phyloP scores from a whole-genome alignment of 768 basidiomycete species.

The Xerocomellus chrysenteron region DNA sequence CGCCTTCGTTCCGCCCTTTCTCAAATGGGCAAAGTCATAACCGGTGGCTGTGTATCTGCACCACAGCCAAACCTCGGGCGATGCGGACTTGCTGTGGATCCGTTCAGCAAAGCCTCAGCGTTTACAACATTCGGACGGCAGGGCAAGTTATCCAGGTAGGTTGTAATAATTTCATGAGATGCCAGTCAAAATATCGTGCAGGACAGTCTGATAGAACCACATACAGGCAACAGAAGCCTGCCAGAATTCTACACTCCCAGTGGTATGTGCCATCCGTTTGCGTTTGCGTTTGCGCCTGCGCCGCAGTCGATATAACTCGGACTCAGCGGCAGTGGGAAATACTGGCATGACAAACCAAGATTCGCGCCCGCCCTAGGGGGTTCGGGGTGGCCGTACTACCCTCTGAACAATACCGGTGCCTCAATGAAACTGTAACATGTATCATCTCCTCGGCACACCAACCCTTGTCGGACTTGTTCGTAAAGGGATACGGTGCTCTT shows the following conservation, averaged over 20 bases:
- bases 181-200: neutral
- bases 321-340: neutral
- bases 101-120: neutral
- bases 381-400: neutral
- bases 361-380: too few species aligned
- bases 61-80: neutral
- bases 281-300: neutral
- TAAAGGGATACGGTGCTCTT: neutral
- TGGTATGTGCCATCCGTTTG: too few species aligned
- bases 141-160: neutral
- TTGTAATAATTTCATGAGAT: neutral
- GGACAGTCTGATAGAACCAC: neutral
- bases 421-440: neutral
- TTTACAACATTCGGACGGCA: neutral
- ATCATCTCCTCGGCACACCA: neutral
- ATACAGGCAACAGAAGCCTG: too few species aligned
- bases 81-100: neutral
- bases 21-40: slow-evolving; percentile 10
- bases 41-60: slow-evolving; percentile 24
- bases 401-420: too few species aligned
- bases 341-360: neutral
- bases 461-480: neutral
- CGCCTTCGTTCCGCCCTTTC: neutral
- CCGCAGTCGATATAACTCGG: neutral
- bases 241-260: neutral